Conservation (phyloP, 495 filamentous ascomycete species). For the Talaromyces ruber region DNA sequence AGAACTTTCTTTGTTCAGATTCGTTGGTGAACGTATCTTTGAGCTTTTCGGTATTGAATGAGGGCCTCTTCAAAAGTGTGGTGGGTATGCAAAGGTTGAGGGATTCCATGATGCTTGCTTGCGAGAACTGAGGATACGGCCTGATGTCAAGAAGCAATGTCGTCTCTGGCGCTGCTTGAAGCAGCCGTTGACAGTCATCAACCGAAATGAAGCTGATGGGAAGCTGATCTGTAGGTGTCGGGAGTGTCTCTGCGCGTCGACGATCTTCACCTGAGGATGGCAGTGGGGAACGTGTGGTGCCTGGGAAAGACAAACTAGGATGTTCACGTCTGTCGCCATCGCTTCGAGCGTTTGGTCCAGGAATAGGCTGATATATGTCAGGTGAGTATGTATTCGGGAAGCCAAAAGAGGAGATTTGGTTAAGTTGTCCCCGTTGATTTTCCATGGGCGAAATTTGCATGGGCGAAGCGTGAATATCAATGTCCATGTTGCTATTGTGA, state of each 20-base stretch:
- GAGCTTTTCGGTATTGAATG: slow-evolving; percentile 86
- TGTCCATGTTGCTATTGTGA: neutral
- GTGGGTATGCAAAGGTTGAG: slow-evolving; percentile 94
- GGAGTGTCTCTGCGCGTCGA: slow-evolving; percentile 50
- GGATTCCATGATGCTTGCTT: slow-evolving; percentile 65
- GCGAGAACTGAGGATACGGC: slow-evolving; percentile 72
- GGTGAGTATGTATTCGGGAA: slow-evolving; percentile 1
- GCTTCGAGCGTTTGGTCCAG: slow-evolving; percentile 24
- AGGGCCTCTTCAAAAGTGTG: slow-evolving; percentile 81
- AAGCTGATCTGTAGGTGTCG: slow-evolving; percentile 30
- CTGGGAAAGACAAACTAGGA: slow-evolving; percentile 29
- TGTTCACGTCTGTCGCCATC: slow-evolving; percentile 13
- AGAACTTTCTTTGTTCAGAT: slow-evolving; percentile 64
- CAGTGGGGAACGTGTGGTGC: slow-evolving; percentile 16
- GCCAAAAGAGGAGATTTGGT: neutral
- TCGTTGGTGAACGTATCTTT: slow-evolving; percentile 78
- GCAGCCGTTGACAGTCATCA: slow-evolving; percentile 54
- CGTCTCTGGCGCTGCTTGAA: slow-evolving; percentile 47
- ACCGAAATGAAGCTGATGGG: slow-evolving; percentile 50
- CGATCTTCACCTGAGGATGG: slow-evolving; percentile 22
- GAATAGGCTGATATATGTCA: slow-evolving; percentile 12
- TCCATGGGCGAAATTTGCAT: neutral
- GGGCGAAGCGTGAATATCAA: neutral
- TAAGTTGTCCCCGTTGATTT: neutral
- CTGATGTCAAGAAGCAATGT: slow-evolving; percentile 80